Conservation (phyloP, 352 stramenopile genomes). For the Pythium pyrilobum region DNA sequence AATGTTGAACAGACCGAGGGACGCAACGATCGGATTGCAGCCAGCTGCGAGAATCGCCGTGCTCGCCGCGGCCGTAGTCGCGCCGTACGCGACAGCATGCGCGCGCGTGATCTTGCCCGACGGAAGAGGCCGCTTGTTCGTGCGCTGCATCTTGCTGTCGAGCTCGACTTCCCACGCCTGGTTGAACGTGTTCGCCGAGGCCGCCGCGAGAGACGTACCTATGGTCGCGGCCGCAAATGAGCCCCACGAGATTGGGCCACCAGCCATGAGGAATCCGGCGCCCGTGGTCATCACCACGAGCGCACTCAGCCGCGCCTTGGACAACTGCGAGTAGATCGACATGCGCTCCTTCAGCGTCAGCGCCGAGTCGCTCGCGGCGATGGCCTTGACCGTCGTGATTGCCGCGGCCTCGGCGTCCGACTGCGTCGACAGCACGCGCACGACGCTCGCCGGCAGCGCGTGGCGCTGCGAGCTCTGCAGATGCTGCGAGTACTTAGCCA, state of each 20-base stretch:
- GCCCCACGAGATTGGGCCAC: slow-evolving; percentile 87
- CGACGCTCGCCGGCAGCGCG: slow-evolving; percentile 15
- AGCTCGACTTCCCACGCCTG: slow-evolving; percentile 95
- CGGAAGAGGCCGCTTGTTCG: slow-evolving; percentile 91
- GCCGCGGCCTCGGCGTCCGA: slow-evolving; percentile 39
- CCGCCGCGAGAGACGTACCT: slow-evolving; percentile 93
- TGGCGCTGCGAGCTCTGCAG: slow-evolving; percentile 8
- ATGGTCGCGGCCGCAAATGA: slow-evolving; percentile 88
- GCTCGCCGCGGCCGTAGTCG: slow-evolving; percentile 83
- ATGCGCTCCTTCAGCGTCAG: slow-evolving; percentile 62
- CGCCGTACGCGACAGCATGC: slow-evolving; percentile 83
- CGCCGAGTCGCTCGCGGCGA: slow-evolving; percentile 5
- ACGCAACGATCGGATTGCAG: slow-evolving; percentile 94
- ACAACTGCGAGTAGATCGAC: slow-evolving; percentile 87
- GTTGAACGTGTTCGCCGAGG: slow-evolving; percentile 97
- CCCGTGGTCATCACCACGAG: slow-evolving; percentile 96
- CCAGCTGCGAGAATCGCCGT: slow-evolving; percentile 86
- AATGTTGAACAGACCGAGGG: slow-evolving; percentile 97
- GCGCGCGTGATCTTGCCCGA: slow-evolving; percentile 69
- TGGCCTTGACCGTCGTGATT: slow-evolving; percentile 20
- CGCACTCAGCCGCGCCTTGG: slow-evolving; percentile 92
- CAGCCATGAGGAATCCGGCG: slow-evolving; percentile 95
- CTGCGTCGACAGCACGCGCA: slow-evolving; percentile 59
- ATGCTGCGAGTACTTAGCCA: background rate
- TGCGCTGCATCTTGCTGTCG: slow-evolving; percentile 97